Base-by-base conservation (phyloP, 1,284 basidiomycete species). In the Ceratorhiza oryzae-sativae region DNA sequence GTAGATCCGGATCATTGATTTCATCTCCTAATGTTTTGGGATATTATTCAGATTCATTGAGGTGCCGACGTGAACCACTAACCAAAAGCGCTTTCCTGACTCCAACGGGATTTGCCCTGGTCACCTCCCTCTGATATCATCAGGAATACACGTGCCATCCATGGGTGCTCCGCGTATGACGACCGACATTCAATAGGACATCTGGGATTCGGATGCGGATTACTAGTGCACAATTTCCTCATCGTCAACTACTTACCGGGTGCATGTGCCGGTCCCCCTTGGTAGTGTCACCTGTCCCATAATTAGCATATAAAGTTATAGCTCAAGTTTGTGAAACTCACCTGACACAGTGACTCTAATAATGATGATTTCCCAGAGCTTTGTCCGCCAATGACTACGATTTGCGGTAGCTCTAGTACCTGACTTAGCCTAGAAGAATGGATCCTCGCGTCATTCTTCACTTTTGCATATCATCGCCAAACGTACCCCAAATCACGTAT, bases 161-260 rank as follows among this genome's bases (percentile, higher is more conserved):
- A 84, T 0, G 73, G 74, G 73, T 74, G 42, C 4, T 53, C 73
- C 0, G 75, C 32, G 0, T 79, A 77, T 4, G 76, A 77, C 0
- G 77, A 76, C 0, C 81, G 77, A 65, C 82, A 83, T 73, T 84
- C 83, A 76, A 82, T 82, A 0, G 83, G 83, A 73, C 83, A 84
- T 72, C 75, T 79, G 72, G 41, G 60, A 72, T 67, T 65, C 68
- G 55, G 56, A 72, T 67, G 12, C n/a, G n/a, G n/a, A 34, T 30
- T 23, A 34, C 18, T 23, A 39, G 18, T 27, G 23, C 20, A 30
- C 20, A 74, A 58, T 36, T 55, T 34, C 1, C 72, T 30, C 32
- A 4, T 13, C 51, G 15, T 55, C 45, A 55, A 46, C n/a, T n/a
- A 46, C 71, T 3, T 45, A 74, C 41, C 83, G 76, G 6, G 82